A percentile compares a stretch with the other conserved stretches of the same genome.
These are phyloP conservation scores for Theobroma grandiflorum DNA, from an alignment of 441 rosid species.

Conservation along the genomic window DNA sequence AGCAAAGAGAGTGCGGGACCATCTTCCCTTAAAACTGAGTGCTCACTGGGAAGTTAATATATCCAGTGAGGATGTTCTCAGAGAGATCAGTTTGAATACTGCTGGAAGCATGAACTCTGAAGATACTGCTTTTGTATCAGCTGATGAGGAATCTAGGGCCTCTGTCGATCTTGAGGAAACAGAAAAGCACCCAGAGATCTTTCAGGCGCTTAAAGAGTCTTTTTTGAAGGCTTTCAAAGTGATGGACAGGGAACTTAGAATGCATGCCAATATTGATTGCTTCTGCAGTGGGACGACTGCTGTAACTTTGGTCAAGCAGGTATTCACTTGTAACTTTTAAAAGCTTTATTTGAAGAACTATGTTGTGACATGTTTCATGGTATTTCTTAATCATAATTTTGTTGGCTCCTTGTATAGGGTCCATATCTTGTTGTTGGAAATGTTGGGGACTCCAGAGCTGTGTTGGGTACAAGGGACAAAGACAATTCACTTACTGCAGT, in stretches of 20 bases:
- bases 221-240: constrained; percentile 91
- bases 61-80: constrained; percentile 57
- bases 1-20: constrained; percentile 93
- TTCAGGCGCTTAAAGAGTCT: constrained; percentile 74
- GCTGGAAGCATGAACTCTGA: constrained; percentile 62
- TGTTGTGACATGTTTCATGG: not conserved
- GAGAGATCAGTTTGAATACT: constrained; percentile 58
- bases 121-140: constrained; percentile 65
- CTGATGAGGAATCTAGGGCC: constrained; percentile 70
- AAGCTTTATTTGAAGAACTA: constrained; percentile 2
- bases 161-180: constrained; percentile 57
- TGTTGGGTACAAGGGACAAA: constrained; percentile 78
- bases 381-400: not conserved
- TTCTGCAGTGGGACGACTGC: constrained; percentile 99
- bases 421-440: constrained; percentile 85
- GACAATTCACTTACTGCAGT: constrained; percentile 76
- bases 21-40: constrained; percentile 85
- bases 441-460: constrained; percentile 97
- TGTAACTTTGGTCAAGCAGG: constrained; percentile 96
- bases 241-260: constrained; percentile 93
- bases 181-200: constrained; percentile 62
- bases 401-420: constrained; percentile 60
- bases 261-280: constrained; percentile 74
- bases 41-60: constrained; percentile 78
- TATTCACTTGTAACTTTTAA: constrained; percentile 30